These are phyloP conservation scores for Fusarium zealandicum DNA, from an alignment of 2,329 filamentous ascomycete species.

Conservation along the genomic window DNA sequence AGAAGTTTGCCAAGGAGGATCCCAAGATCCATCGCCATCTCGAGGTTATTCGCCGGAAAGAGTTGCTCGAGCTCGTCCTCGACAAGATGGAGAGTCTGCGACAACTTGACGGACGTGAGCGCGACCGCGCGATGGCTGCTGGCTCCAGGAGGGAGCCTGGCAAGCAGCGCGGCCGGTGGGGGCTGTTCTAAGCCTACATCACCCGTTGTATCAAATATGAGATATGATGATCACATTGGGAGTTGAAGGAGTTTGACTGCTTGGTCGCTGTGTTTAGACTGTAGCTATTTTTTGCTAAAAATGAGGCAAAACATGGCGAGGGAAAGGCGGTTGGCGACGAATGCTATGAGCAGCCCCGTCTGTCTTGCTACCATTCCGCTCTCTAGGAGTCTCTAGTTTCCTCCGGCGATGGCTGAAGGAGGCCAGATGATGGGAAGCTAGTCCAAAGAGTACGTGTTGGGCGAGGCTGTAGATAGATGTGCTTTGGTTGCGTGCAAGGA, in stretches of 20 bases:
- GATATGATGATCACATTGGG: slow-evolving; percentile 40
- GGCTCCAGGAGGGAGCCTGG: slow-evolving; percentile 40
- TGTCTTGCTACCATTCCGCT: not conserved
- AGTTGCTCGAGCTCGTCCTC: slow-evolving; percentile 88
- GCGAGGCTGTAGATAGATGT: slow-evolving; percentile 33
- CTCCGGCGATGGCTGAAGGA: not conserved
- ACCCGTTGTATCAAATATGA: slow-evolving; percentile 25
- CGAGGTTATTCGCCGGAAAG: slow-evolving; percentile 90
- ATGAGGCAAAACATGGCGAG: slow-evolving; percentile 6
- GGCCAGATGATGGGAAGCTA: not conserved
- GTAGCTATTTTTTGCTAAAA: slow-evolving; percentile 12
- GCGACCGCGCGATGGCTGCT: slow-evolving; percentile 52
- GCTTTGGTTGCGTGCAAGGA: slow-evolving; percentile 33
- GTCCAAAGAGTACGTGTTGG: slow-evolving; percentile 7
- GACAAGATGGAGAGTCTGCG: slow-evolving; percentile 94
- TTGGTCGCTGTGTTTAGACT: slow-evolving; percentile 39
- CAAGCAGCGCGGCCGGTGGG: slow-evolving; percentile 58
- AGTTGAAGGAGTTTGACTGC: slow-evolving; percentile 40
- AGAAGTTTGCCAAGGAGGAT: slow-evolving; percentile 91
- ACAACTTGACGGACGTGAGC: slow-evolving; percentile 79
- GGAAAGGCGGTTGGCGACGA: not conserved
- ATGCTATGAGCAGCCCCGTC: not conserved
- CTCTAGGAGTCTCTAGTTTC: not conserved
- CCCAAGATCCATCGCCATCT: slow-evolving; percentile 87
- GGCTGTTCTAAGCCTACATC: slow-evolving; percentile 52